Evolutionary conservation across 202 grass and related monocot species (phyloP), one percentile per base, ranked within the genome.

Genomic region (Musa balbisiana): DNA sequence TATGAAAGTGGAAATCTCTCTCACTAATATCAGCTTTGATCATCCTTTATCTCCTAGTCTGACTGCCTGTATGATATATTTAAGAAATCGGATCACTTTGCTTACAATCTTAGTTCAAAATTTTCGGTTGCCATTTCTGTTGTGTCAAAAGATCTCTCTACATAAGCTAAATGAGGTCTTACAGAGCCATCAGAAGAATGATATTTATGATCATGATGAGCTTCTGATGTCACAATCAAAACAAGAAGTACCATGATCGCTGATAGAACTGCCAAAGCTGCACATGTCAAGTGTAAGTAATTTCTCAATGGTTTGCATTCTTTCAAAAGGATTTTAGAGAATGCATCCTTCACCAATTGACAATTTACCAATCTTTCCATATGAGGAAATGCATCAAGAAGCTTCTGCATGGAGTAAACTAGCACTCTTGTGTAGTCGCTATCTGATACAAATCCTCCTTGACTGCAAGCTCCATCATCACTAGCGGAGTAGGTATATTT

Each of bases 401-500:
- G 80, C 66, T 90, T 85, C 86, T 99, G 95, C 77, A 99, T 84
- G 49, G 91, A 92, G 77, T 92, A 95, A 2, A 88, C 82, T 83
- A 85, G 77, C 81, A 95, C 87, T 84, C 87, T 94, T 73, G 76
- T 82, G 84, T 90, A 95, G 76, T 94, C 83, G 69, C 80, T 88
- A 33, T 81, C 80, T 53, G 91, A 95, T 72, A 92, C 79, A 15
- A 88, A 73, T 11, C 92, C 88, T 1, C 73, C 78, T 21, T 78
- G 75, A 19, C 64, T 76, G 71, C 95, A 99, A 73, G 62, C 67
- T 15, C 72, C 81, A 72, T 75, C 86, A 53, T 78, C 74, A 3
- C 76, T 68, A 33, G 84, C 91, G 49, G 87, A 87, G 85, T 91
- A 99, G 23, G 89, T 86, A 60, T 94, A 90, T 63, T 85, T 85